Percentiles rank a stretch among this genome's conserved stretches.
Evolutionary conservation across 441 rosid species (phyloP).

Genomic region (Gossypium lobatum): DNA sequence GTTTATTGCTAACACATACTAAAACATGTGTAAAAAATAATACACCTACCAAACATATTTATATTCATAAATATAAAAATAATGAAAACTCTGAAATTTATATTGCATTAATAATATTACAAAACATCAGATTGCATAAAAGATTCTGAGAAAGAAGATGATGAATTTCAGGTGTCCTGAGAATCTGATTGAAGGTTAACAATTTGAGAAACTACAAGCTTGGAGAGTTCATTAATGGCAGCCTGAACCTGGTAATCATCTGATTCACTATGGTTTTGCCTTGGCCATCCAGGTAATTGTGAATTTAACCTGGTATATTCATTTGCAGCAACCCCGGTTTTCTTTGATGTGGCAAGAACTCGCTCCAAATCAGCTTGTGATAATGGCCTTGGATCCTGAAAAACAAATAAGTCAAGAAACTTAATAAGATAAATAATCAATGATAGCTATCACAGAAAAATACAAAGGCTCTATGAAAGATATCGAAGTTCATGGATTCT

Average conservation of each 20-base stretch:
- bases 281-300: constrained; percentile 45
- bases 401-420: constrained; percentile 1
- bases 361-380: constrained; percentile 62
- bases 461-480: background rate
- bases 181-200: constrained; percentile 62
- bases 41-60: no score
- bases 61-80: no score
- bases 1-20: no score
- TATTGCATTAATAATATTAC: background rate
- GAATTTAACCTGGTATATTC: constrained; percentile 57
- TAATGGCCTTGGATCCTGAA: constrained; percentile 68
- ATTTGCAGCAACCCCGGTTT: constrained; percentile 68
- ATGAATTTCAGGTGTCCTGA: constrained; percentile 39
- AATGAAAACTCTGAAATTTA: background rate
- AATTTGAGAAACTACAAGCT: constrained; percentile 68
- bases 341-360: constrained; percentile 54
- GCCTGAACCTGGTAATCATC: constrained; percentile 71
- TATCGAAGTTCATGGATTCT: background rate
- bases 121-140: background rate
- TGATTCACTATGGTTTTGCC: constrained; percentile 31
- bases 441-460: no score
- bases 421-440: background rate
- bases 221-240: constrained; percentile 75
- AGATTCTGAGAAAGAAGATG: background rate
- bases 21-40: no score